A percentile compares a stretch with the other conserved stretches of the same genome.
Conservation (phyloP, 1,284 basidiomycete genomes). For the Sporisorium exsertum region DNA sequence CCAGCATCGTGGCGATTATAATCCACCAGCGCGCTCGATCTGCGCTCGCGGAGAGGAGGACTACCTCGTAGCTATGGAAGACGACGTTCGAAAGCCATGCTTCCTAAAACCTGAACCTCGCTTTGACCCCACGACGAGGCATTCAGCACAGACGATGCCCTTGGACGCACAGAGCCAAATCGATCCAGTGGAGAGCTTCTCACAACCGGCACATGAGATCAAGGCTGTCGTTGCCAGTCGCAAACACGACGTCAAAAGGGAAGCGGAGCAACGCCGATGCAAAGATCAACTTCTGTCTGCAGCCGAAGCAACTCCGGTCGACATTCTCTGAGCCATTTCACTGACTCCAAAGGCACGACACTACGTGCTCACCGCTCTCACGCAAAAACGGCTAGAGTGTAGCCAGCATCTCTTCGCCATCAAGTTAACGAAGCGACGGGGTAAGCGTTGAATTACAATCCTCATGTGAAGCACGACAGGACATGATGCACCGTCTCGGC, state of each 20-base stretch:
- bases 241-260: neutral
- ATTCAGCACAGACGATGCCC: neutral
- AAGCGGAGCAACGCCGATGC: slow-evolving; percentile 8
- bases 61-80: slow-evolving; percentile 25
- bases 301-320: slow-evolving; percentile 11
- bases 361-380: slow-evolving; percentile 1
- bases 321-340: slow-evolving; percentile 10
- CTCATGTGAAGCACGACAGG: neutral
- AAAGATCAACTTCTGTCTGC: slow-evolving; percentile 10
- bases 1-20: neutral
- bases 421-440: too few species aligned
- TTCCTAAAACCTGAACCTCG: neutral
- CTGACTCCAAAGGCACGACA: neutral
- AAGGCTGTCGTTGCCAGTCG: neutral
- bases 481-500: slow-evolving; percentile 18
- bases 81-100: slow-evolving; percentile 26
- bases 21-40: neutral
- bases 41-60: slow-evolving; percentile 26
- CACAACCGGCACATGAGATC: neutral
- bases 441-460: neutral
- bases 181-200: neutral
- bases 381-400: neutral
- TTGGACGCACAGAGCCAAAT: neutral
- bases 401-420: too few species aligned
- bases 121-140: too few species aligned